Evolutionary conservation across 768 basidiomycete species (phyloP), one percentile per base, ranked within the genome.

Genomic region (Trametes cinnabarina): DNA sequence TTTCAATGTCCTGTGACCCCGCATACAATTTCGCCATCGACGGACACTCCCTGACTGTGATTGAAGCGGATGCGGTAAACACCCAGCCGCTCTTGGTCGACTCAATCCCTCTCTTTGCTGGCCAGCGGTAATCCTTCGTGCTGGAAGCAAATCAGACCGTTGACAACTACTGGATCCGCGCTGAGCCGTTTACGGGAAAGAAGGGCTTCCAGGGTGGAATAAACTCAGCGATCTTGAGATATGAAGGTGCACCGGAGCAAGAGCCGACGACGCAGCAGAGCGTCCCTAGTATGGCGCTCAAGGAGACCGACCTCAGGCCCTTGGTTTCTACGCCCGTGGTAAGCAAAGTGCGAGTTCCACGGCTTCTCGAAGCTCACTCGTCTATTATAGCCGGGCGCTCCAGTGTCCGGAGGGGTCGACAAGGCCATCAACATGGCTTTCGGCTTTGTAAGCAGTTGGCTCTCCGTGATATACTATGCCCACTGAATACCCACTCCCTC

Each of bases 151-250:
- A 73, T 58, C 77, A 82, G 50, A 58, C 73, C 0, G 63, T 78
- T n/a, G 74, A 68, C 4, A 86, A 83, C 63, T 86, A 85, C 65
- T 86, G 82, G 82, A 71, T 84, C 48, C 79, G 80, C 17, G 72
- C 81, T 0, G 68, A 73, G 69, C 75, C 17, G 69, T 46, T 69
- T 69, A 46, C 63, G 67, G 58, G 2, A 6, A 32, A 6, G 53
- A 52, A n/a, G 47, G 59, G 59, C 7, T 71, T 77, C 57, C 42
- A 63, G 34, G 70, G 66, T n/a, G 76, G 76, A 9, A 72, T 77
- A 58, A 82, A 79, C 64, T 73, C 73, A 42, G 83, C 81, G 4
- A 82, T 85, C 46, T 64, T 85, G 25, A 74, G 79, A 47, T 85
- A 85, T 55, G 65, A 37, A 1, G 79, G 78, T 19, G 83, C 82